Evolutionary conservation across 192 early-diverging fungal species (phyloP).

Genomic region (Coemansia javaensis): DNA sequence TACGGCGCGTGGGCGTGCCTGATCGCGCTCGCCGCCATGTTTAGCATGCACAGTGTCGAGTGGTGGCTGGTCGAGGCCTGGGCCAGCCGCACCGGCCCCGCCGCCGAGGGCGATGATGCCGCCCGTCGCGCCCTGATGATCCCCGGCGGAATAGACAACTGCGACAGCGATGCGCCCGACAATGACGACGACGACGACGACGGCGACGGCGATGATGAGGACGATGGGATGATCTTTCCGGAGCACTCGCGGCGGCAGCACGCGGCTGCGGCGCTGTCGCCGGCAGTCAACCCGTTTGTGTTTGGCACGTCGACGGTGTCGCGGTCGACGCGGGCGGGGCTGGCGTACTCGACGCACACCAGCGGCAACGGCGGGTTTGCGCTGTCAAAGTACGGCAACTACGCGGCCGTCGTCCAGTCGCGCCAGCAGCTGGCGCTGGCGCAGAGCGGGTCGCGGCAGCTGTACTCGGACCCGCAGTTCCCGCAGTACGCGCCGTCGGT

Average conservation of each 20-base stretch:
- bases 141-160: background rate
- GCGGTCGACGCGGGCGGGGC: background rate
- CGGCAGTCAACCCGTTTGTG: constrained; percentile 22
- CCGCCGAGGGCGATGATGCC: background rate
- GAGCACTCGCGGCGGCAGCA: constrained; percentile 14
- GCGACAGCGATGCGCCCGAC: background rate
- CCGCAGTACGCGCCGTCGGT: constrained; percentile 14
- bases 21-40: constrained; percentile 57
- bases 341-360: background rate
- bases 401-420: constrained; percentile 36
- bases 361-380: constrained; percentile 14
- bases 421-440: constrained; percentile 35
- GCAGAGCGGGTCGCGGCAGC: constrained; percentile 15
- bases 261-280: constrained; percentile 11
- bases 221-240: constrained; percentile 10
- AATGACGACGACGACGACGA: constrained; percentile 6
- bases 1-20: constrained; percentile 55
- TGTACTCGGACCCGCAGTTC: constrained; percentile 37
- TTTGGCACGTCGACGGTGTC: constrained; percentile 22
- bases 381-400: constrained; percentile 33
- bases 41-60: constrained; percentile 61
- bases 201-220: constrained; percentile 1
- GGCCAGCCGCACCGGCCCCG: constrained; percentile 5
- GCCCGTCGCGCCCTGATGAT: background rate
- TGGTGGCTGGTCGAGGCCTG: constrained; percentile 46